These are phyloP conservation scores for Bacidia rubella DNA, from an alignment of 495 filamentous ascomycete genomes.

Conservation along the genomic window DNA sequence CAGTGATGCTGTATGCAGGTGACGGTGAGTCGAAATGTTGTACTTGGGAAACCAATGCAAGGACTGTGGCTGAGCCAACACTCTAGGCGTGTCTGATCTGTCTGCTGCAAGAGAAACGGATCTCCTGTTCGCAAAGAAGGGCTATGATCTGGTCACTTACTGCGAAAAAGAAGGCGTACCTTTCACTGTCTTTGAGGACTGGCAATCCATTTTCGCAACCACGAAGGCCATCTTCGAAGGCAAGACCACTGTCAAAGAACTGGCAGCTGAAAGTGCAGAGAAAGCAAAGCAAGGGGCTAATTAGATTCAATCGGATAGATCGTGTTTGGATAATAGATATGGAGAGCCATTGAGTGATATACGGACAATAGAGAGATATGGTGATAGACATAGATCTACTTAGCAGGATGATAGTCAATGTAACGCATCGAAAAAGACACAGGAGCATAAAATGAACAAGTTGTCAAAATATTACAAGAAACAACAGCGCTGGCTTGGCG, in stretches of 20 bases:
- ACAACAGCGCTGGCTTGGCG: no score
- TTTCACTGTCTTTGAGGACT: constrained; percentile 71
- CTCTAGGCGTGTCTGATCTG: constrained; percentile 56
- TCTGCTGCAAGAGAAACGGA: constrained; percentile 82
- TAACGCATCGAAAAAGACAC: no score
- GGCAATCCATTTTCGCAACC: constrained; percentile 56
- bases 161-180: constrained; percentile 66
- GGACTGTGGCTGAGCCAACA: not conserved
- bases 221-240: constrained; percentile 50
- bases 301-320: not conserved
- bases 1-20: constrained; percentile 75
- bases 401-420: no score
- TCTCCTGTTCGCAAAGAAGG: constrained; percentile 80
- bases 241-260: constrained; percentile 11
- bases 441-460: no score
- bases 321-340: not conserved
- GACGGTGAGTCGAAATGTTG: constrained; percentile 38
- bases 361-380: not conserved
- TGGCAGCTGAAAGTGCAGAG: constrained; percentile 15
- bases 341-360: not conserved
- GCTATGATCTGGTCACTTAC: constrained; percentile 69
- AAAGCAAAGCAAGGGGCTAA: constrained; percentile 6
- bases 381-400: no score
- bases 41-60: not conserved
- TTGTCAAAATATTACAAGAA: no score